A percentile compares a stretch with the other conserved stretches of the same genome.
These are phyloP conservation scores for Talaromyces thailandensis DNA, from an alignment of 495 filamentous ascomycete species.

Conservation along the genomic window DNA sequence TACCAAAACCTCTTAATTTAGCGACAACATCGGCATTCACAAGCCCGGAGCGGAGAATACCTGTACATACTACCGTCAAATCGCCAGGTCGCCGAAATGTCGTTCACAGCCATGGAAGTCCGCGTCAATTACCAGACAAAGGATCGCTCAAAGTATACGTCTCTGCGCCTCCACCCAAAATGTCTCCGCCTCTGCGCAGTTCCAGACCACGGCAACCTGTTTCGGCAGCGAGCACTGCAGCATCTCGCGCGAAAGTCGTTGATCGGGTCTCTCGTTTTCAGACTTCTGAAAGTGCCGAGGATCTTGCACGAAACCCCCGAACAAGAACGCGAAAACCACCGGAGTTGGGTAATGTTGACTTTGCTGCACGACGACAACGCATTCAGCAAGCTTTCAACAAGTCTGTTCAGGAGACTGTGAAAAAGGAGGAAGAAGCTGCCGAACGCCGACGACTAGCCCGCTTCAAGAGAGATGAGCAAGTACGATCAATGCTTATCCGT, in stretches of 20 bases:
- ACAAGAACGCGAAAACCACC: slow-evolving; percentile 36
- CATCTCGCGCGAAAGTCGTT: slow-evolving; percentile 51
- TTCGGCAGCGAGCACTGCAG: slow-evolving; percentile 58
- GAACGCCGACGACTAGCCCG: slow-evolving; percentile 32
- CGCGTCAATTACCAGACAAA: slow-evolving; percentile 26
- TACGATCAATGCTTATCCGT: slow-evolving; percentile 16
- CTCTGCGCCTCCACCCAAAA: slow-evolving; percentile 48
- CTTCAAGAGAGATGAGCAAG: slow-evolving; percentile 28
- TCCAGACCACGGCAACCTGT: slow-evolving; percentile 75
- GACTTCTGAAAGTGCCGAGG: slow-evolving; percentile 17
- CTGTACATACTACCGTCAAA: slow-evolving; percentile 22
- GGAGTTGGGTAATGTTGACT: slow-evolving; percentile 64
- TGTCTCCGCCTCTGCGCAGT: slow-evolving; percentile 70
- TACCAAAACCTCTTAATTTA: slow-evolving; percentile 32
- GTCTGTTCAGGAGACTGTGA: slow-evolving; percentile 61
- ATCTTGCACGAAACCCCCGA: slow-evolving; percentile 25
- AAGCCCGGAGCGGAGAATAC: slow-evolving; percentile 19
- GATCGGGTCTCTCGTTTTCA: slow-evolving; percentile 39
- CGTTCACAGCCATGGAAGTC: slow-evolving; percentile 21
- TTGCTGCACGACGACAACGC: slow-evolving; percentile 63
- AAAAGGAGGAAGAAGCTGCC: slow-evolving; percentile 41
- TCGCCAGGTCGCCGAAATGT: slow-evolving; percentile 24
- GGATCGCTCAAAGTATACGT: slow-evolving; percentile 59
- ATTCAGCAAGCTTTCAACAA: slow-evolving; percentile 77
- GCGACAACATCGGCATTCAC: slow-evolving; percentile 14